These are phyloP conservation scores for Nannochloris sp. DNA, from an alignment of 139 green algal species.

Conservation along the genomic window DNA sequence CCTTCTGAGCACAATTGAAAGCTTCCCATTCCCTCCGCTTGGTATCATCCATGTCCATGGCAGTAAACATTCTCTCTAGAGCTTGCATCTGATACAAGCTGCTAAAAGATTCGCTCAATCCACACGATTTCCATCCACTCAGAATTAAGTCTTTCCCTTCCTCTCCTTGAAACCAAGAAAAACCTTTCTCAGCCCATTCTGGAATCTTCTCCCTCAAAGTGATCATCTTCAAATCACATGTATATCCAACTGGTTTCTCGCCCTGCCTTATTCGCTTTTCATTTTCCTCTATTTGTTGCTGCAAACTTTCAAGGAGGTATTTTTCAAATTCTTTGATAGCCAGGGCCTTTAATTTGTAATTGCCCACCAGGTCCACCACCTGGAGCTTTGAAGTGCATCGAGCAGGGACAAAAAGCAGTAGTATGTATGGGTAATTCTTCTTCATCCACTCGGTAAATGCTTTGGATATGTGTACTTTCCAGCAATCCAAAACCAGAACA, in stretches of 20 bases:
- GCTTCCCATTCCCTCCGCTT: neutral
- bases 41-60: constrained; percentile 1
- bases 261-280: neutral
- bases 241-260: neutral
- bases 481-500: constrained; percentile 1
- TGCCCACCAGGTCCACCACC: neutral
- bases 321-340: constrained; percentile 6
- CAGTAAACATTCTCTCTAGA: constrained; percentile 1
- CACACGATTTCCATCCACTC: neutral
- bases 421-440: neutral
- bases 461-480: neutral
- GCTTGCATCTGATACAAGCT: constrained; percentile 1
- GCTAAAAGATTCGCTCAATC: neutral
- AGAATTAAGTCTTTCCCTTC: neutral
- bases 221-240: neutral
- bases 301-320: neutral
- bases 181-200: neutral
- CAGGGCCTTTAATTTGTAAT: neutral
- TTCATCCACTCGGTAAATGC: neutral
- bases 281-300: constrained; percentile 1
- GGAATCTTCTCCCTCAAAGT: neutral
- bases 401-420: neutral
- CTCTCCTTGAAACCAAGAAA: neutral
- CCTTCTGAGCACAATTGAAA: constrained; percentile 1
- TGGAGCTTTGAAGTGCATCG: neutral